A percentile compares a stretch with the other conserved stretches of the same genome.
These are phyloP conservation scores for Cercospora beticola DNA, from an alignment of 2,329 filamentous ascomycete species.

Conservation along the genomic window DNA sequence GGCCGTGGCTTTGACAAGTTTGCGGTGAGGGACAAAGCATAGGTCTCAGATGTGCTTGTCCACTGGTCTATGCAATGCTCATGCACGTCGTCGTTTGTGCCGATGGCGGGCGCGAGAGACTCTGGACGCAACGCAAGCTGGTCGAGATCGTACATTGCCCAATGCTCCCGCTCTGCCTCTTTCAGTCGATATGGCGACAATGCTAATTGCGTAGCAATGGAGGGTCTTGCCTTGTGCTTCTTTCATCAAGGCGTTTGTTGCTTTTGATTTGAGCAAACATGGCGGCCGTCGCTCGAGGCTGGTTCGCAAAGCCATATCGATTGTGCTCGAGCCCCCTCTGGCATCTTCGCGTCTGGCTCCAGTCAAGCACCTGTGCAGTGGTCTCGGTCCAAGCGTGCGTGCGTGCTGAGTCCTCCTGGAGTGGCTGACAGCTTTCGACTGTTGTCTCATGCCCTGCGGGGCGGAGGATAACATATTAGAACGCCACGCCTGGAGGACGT, in stretches of 20 bases:
- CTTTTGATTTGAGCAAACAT: slow-evolving; percentile 11
- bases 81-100: slow-evolving; percentile 24
- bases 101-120: slow-evolving; percentile 11
- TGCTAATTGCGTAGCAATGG: not conserved
- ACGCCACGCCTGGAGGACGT: not conserved
- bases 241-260: not conserved
- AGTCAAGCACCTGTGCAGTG: not conserved
- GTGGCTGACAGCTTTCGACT: not conserved
- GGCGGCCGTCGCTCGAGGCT: slow-evolving; percentile 1
- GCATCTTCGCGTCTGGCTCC: no score
- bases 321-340: slow-evolving; percentile 4
- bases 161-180: not conserved
- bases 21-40: slow-evolving; percentile 36
- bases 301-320: not conserved
- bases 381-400: not conserved
- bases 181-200: slow-evolving; percentile 7
- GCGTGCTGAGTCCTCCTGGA: not conserved
- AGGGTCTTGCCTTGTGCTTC: not conserved
- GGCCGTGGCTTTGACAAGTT: slow-evolving; percentile 19
- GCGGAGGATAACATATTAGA: not conserved
- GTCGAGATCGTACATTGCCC: not conserved
- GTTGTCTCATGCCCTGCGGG: slow-evolving; percentile 4
- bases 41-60: slow-evolving; percentile 25
- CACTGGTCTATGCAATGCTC: slow-evolving; percentile 17
- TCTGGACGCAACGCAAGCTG: not conserved